Percentiles rank a stretch among this genome's conserved stretches.
These are phyloP conservation scores for Citropsis articulata DNA, from an alignment of 345 rosid species.

Conservation along the genomic window DNA sequence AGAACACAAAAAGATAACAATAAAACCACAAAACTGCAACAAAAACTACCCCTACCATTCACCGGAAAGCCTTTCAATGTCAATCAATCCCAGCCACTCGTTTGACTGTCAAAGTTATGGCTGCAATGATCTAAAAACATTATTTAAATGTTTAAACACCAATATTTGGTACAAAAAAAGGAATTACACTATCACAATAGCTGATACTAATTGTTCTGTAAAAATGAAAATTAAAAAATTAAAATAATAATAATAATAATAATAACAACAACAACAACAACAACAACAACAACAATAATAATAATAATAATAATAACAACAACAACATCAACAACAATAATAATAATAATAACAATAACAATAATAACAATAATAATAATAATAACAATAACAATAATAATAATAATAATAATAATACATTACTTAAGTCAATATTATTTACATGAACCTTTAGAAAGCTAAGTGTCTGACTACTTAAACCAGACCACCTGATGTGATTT, in stretches of 20 bases:
- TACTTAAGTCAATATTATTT: background rate
- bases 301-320: too few relatives aligned
- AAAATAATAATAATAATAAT: background rate
- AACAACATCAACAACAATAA: too few relatives aligned
- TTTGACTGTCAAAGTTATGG: background rate
- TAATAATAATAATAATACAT: background rate
- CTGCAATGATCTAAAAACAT: background rate
- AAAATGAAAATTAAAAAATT: too few relatives aligned
- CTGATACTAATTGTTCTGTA: background rate
- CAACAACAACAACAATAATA: too few relatives aligned
- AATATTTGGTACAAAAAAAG: background rate
- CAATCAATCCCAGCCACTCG: too few relatives aligned
- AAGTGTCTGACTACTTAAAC: too few relatives aligned
- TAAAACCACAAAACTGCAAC: too few relatives aligned
- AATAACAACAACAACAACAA: too few relatives aligned
- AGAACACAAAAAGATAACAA: too few relatives aligned
- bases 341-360: background rate
- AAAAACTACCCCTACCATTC: too few relatives aligned
- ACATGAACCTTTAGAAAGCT: background rate
- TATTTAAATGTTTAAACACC: background rate
- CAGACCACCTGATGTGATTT: background rate
- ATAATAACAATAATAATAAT: background rate
- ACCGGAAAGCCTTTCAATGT: too few relatives aligned
- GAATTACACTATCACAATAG: background rate
- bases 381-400: background rate